Percentiles rank a stretch among this genome's conserved stretches.
phyloP scores from a whole-genome alignment of 2,329 filamentous ascomycete species.

The Aspergillus fijiensis region DNA sequence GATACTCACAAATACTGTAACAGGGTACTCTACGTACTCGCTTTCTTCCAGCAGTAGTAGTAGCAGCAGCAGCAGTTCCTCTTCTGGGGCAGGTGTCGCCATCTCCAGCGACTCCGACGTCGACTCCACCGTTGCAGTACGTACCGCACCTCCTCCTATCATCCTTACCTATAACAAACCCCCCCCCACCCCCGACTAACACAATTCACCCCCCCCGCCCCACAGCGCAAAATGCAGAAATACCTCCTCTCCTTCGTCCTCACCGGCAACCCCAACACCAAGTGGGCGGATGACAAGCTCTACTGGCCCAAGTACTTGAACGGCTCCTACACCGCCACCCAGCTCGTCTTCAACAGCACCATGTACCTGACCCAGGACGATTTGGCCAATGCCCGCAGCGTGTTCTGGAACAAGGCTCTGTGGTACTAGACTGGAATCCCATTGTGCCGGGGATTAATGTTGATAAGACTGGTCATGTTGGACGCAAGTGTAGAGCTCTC shows the following conservation, averaged over 20 bases:
- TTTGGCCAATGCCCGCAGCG: not conserved
- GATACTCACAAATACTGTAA: too few species aligned
- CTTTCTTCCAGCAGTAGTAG: not conserved
- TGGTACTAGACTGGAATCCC: not conserved
- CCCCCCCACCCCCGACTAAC: too few species aligned
- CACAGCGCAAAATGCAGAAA: too few species aligned
- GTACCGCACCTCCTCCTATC: too few species aligned
- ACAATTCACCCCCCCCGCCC: too few species aligned
- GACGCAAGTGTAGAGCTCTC: too few species aligned
- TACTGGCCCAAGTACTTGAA: not conserved
- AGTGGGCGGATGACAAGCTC: too few species aligned
- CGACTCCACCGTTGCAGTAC: too few species aligned
- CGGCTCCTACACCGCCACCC: not conserved
- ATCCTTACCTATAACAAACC: too few species aligned
- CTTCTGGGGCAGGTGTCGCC: not conserved
- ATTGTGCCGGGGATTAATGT: not conserved
- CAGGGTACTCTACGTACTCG: constrained; percentile 1
- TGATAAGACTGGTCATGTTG: too few species aligned
- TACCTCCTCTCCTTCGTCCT: too few species aligned
- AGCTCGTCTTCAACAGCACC: constrained; percentile 7
- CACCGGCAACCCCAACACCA: too few species aligned
- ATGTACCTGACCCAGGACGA: constrained; percentile 9
- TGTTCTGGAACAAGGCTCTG: not conserved
- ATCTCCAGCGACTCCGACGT: not conserved
- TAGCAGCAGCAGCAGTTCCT: not conserved